A percentile compares a stretch with the other conserved stretches of the same genome.
These are phyloP conservation scores for Pseudopithomyces chartarum DNA, from an alignment of 2,329 filamentous ascomycete genomes.

Conservation along the genomic window DNA sequence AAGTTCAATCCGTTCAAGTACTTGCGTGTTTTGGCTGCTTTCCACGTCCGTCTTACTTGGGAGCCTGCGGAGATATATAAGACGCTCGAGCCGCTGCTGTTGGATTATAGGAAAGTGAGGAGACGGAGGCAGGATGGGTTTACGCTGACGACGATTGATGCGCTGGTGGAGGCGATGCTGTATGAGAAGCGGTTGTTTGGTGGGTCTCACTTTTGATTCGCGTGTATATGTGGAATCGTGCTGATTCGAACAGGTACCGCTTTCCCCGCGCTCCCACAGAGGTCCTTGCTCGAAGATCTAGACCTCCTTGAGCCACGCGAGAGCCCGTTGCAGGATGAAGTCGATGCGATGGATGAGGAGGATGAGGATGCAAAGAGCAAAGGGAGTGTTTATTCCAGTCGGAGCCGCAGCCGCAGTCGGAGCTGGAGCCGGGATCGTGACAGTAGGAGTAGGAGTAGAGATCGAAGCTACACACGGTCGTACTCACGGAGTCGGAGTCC, in stretches of 20 bases:
- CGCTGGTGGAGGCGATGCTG: conserved; percentile 91
- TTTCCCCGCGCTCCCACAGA: conserved; percentile 85
- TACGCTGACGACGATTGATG: conserved; percentile 79
- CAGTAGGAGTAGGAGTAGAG: conserved; percentile 10
- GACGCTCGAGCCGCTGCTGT: conserved; percentile 79
- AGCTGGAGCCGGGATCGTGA: conserved; percentile 3
- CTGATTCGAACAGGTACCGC: conserved; percentile 90
- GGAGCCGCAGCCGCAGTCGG: conserved; percentile 5
- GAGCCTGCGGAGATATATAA: conserved; percentile 79
- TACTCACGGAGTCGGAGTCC: conserved; percentile 7
- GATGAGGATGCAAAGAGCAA: conserved; percentile 52
- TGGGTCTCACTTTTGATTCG: not conserved
- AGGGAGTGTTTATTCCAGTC: conserved; percentile 5
- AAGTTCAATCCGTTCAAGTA: conserved; percentile 67
- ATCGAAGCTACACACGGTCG: conserved; percentile 1
- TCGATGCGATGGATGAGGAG: conserved; percentile 72
- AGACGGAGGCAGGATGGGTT: conserved; percentile 76
- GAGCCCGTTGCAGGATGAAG: conserved; percentile 76
- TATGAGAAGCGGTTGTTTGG: too few relatives aligned
- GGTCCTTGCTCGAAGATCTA: conserved; percentile 84
- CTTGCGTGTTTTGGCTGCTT: conserved; percentile 83
- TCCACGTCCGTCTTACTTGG: conserved; percentile 91
- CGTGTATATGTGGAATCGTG: conserved; percentile 59
- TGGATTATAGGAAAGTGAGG: conserved; percentile 82
- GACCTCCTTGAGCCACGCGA: conserved; percentile 84